These are phyloP conservation scores for Chaetomiaceae sp. DNA, from an alignment of 2,329 filamentous ascomycete genomes.

Conservation along the genomic window DNA sequence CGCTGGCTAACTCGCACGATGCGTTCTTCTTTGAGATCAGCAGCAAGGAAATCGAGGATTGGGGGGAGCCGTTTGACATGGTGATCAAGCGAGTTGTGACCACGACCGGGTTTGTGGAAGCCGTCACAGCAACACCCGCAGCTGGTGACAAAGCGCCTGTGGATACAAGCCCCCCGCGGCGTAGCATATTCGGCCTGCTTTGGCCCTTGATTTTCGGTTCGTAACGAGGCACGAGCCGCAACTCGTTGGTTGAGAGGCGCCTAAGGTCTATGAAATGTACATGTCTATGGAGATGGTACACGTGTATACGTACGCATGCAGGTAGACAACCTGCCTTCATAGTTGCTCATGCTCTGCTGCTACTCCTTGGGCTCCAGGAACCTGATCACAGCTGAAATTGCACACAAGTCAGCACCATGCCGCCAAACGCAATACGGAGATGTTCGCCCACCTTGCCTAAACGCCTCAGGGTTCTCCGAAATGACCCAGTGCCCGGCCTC, in stretches of 20 bases:
- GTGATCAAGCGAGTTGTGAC: slow-evolving; percentile 45
- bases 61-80: slow-evolving; percentile 45
- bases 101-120: slow-evolving; percentile 37
- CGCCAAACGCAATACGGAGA: not conserved
- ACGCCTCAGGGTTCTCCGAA: slow-evolving; percentile 77
- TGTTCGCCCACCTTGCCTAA: slow-evolving; percentile 58
- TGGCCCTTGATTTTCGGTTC: too few relatives aligned
- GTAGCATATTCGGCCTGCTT: too few relatives aligned
- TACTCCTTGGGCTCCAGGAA: slow-evolving; percentile 32
- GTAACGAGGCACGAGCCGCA: too few relatives aligned
- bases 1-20: slow-evolving; percentile 40
- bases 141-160: too few relatives aligned
- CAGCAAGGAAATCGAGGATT: slow-evolving; percentile 47
- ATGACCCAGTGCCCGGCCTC: slow-evolving; percentile 84
- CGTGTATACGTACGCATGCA: too few relatives aligned
- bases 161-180: too few relatives aligned
- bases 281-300: too few relatives aligned
- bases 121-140: too few relatives aligned
- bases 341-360: not conserved
- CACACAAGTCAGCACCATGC: slow-evolving; percentile 1
- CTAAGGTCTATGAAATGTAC: too few relatives aligned
- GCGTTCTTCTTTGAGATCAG: slow-evolving; percentile 49
- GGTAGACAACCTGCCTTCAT: too few relatives aligned
- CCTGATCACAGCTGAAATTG: slow-evolving; percentile 27
- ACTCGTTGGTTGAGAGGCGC: too few relatives aligned